A percentile compares a stretch with the other conserved stretches of the same genome.
phyloP scores from a whole-genome alignment of 1,284 basidiomycete genomes.

The Erythrobasidium hasegawianum region DNA sequence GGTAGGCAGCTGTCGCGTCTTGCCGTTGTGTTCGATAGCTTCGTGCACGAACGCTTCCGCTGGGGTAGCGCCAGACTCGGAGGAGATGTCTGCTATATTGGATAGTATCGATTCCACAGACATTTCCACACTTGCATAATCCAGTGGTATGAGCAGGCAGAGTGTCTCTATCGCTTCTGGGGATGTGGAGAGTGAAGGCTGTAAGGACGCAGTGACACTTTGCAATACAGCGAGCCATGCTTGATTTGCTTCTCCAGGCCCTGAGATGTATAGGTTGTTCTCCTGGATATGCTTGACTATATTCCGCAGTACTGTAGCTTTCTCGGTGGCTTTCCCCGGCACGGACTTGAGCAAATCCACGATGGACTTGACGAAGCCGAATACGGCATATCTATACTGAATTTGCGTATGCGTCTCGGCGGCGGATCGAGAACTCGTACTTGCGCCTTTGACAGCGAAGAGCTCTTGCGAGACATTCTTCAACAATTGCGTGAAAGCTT shows the following conservation, averaged over 20 bases:
- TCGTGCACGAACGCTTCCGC: not conserved
- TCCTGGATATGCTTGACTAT: conserved; percentile 6
- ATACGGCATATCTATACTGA: conserved; percentile 9
- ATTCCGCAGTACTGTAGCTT: not conserved
- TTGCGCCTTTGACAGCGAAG: conserved; percentile 3
- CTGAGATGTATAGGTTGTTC: conserved; percentile 18
- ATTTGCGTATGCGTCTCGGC: conserved; percentile 25
- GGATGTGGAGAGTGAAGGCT: not conserved
- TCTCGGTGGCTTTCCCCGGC: not conserved
- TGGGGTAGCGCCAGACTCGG: too few species aligned
- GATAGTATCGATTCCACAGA: conserved; percentile 3
- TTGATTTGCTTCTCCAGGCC: conserved; percentile 13
- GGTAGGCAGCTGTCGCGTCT: conserved; percentile 16
- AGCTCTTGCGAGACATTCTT: conserved; percentile 11
- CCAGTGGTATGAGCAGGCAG: conserved; percentile 10
- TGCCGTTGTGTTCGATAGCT: conserved; percentile 22
- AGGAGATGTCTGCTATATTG: not conserved
- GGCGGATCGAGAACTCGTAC: conserved; percentile 14
- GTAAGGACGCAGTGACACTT: not conserved
- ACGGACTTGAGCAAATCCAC: not conserved
- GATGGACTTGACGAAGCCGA: conserved; percentile 11
- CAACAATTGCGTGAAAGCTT: not conserved
- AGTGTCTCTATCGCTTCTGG: conserved; percentile 5
- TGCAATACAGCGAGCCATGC: conserved; percentile 18
- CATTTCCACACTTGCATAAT: conserved; percentile 11